Evolutionary conservation across 2,329 filamentous ascomycete species (phyloP).

Genomic region (Apiospora arundinis): DNA sequence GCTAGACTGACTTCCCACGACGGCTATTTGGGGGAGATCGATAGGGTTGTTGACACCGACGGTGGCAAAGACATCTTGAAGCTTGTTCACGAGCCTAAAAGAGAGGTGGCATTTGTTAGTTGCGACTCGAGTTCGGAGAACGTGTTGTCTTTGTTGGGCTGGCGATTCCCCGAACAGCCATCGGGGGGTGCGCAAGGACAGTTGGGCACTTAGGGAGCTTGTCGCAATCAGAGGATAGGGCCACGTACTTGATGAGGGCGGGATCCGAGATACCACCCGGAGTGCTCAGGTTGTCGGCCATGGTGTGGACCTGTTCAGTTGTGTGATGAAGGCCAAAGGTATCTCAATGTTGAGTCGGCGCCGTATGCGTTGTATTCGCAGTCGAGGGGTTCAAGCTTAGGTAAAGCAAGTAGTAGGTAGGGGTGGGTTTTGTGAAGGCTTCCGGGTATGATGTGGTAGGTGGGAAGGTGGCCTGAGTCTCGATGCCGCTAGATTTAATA

Average conservation of each 20-base stretch:
- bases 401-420: slow-evolving; percentile 1
- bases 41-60: slow-evolving; percentile 98
- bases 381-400: slow-evolving; percentile 13
- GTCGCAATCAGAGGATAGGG: slow-evolving; percentile 29
- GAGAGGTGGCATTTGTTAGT: slow-evolving; percentile 37
- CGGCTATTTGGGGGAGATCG: slow-evolving; percentile 48
- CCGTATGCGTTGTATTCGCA: slow-evolving; percentile 14
- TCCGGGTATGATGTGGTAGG: neutral
- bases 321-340: neutral
- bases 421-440: slow-evolving; percentile 9
- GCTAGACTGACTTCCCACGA: slow-evolving; percentile 60
- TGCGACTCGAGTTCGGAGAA: neutral
- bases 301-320: slow-evolving; percentile 29
- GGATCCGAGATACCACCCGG: slow-evolving; percentile 70
- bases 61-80: slow-evolving; percentile 98
- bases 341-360: neutral
- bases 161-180: slow-evolving; percentile 14
- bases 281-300: slow-evolving; percentile 45
- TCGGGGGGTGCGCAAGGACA: slow-evolving; percentile 30
- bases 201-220: slow-evolving; percentile 7
- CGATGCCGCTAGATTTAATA: neutral
- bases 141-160: neutral
- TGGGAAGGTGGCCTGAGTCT: slow-evolving; percentile 13
- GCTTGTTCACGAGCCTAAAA: slow-evolving; percentile 88
- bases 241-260: slow-evolving; percentile 67